Evolutionary conservation across 352 stramenopile genomes (phyloP).

Genomic region (Pythium dissotocum): DNA sequence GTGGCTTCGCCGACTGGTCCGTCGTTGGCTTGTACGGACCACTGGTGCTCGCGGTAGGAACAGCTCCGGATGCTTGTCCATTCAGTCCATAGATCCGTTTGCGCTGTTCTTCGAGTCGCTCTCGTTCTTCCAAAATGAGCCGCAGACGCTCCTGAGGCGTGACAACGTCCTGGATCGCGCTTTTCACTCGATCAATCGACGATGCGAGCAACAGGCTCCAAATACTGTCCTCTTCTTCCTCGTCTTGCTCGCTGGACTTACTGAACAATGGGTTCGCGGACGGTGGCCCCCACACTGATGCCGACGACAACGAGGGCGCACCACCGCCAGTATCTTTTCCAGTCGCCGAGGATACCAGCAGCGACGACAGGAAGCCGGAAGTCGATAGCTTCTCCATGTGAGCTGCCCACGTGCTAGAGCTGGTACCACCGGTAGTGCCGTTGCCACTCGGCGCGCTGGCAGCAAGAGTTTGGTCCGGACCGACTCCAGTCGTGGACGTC

Average conservation of each 20-base stretch:
- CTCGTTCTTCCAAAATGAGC: constrained; percentile 63
- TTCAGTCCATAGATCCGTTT: constrained; percentile 35
- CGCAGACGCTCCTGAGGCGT: constrained; percentile 53
- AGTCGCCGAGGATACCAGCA: constrained; percentile 57
- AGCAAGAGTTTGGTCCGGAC: constrained; percentile 13
- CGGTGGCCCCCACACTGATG: constrained; percentile 9
- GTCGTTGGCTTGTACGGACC: constrained; percentile 15
- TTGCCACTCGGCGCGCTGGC: background rate
- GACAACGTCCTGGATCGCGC: constrained; percentile 41
- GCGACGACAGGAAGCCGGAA: constrained; percentile 44
- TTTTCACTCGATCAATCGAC: constrained; percentile 68
- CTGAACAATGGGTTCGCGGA: constrained; percentile 53
- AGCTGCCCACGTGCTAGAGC: constrained; percentile 3
- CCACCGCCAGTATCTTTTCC: constrained; percentile 24
- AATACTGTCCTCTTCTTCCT: constrained; percentile 60
- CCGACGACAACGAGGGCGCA: constrained; percentile 11
- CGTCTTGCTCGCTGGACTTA: constrained; percentile 41
- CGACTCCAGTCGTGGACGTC: constrained; percentile 46
- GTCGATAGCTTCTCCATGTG: constrained; percentile 33
- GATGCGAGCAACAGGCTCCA: constrained; percentile 72
- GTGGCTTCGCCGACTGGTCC: constrained; percentile 14
- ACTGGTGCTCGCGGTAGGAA: background rate
- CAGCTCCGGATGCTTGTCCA: background rate
- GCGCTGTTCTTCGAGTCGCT: constrained; percentile 61
- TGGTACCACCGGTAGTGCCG: background rate